phyloP scores from a whole-genome alignment of 331 rosid species.

The Telfairia occidentalis region DNA sequence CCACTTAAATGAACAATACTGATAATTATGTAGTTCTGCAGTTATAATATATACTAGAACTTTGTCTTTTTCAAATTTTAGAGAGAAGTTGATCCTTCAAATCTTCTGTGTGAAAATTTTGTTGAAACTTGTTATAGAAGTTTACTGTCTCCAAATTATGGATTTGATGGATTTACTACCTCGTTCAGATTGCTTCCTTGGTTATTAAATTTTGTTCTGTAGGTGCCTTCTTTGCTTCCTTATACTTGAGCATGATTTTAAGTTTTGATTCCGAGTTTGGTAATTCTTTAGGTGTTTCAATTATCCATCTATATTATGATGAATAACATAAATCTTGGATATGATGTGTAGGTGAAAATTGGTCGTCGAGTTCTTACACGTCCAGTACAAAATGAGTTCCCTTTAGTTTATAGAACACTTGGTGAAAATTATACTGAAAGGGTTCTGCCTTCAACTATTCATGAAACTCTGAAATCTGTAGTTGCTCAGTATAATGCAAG shows the following conservation, averaged over 20 bases:
- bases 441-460: slow-evolving; percentile 69
- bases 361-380: slow-evolving; percentile 92
- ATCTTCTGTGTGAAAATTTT: not conserved
- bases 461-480: slow-evolving; percentile 90
- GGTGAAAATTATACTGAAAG: slow-evolving; percentile 63
- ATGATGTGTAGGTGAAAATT: slow-evolving; percentile 55
- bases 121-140: not conserved
- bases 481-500: slow-evolving; percentile 88
- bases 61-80: no score
- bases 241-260: no score
- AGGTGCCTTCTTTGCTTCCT: not conserved
- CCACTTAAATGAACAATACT: not conserved
- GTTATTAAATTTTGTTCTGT: not conserved
- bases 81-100: not conserved
- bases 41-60: no score
- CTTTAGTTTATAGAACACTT: slow-evolving; percentile 60
- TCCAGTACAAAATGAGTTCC: slow-evolving; percentile 48
- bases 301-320: not conserved
- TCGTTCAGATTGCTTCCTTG: not conserved
- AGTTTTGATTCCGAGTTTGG: not conserved
- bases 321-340: not conserved
- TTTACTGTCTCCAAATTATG: not conserved
- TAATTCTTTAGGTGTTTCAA: not conserved
- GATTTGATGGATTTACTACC: not conserved
- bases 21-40: not conserved